Evolutionary conservation across 1,284 basidiomycete species (phyloP).

Genomic region (Cronartium ribicola): DNA sequence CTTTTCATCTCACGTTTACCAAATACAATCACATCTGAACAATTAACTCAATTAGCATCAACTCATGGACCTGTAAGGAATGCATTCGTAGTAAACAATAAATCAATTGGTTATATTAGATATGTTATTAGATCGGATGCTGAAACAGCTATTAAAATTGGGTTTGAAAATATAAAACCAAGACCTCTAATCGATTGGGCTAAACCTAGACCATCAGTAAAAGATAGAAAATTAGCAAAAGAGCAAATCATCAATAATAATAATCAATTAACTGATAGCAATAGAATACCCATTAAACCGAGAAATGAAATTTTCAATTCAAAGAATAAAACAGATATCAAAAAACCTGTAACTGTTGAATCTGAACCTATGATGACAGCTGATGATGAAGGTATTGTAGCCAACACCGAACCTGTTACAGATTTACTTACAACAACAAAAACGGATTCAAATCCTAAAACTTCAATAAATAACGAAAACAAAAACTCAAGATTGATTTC

Average conservation of each 20-base stretch:
- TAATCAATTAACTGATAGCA: not conserved
- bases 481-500: conserved; percentile 37
- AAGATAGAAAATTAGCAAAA: not conserved
- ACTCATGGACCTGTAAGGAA: conserved; percentile 89
- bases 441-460: conserved; percentile 45
- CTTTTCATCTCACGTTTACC: conserved; percentile 61
- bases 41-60: conserved; percentile 87
- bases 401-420: too few relatives aligned
- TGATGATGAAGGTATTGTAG: not conserved
- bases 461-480: conserved; percentile 40
- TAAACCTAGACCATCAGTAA: not conserved
- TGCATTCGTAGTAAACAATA: conserved; percentile 85
- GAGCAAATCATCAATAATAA: not conserved
- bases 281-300: not conserved
- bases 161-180: not conserved
- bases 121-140: conserved; percentile 89
- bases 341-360: not conserved
- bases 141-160: conserved; percentile 59
- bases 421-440: not conserved
- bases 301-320: not conserved
- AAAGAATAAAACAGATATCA: not conserved
- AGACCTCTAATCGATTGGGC: not conserved
- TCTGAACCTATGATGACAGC: not conserved
- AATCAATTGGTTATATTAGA: conserved; percentile 81
- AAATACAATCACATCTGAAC: conserved; percentile 80